Percentiles rank a stretch among this genome's conserved stretches.
Evolutionary conservation across 1,284 basidiomycete genomes (phyloP).

Genomic region (Pisolithus thermaeus): DNA sequence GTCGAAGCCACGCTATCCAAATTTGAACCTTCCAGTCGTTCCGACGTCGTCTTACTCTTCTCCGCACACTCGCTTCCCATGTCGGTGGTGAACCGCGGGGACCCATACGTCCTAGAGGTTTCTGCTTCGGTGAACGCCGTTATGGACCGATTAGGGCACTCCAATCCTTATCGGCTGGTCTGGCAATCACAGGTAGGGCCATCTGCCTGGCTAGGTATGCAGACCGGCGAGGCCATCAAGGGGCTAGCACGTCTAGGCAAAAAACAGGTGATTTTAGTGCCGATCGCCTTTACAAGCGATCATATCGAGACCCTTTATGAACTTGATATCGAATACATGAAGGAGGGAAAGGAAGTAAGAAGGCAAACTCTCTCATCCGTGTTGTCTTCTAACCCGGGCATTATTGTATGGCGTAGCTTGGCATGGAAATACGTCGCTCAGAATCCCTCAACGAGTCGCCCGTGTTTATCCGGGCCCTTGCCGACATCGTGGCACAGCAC

Average conservation of each 20-base stretch:
- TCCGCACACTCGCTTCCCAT: constrained; percentile 98
- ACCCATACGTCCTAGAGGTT: constrained; percentile 95
- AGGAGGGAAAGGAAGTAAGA: constrained; percentile 85
- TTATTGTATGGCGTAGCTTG: constrained; percentile 52
- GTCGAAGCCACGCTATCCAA: constrained; percentile 80
- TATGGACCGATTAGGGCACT: constrained; percentile 78
- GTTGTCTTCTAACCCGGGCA: no score
- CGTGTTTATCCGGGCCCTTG: constrained; percentile 93
- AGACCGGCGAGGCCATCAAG: constrained; percentile 89
- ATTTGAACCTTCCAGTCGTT: constrained; percentile 68
- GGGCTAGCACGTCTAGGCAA: constrained; percentile 85
- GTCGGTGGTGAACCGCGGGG: constrained; percentile 96
- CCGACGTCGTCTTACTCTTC: constrained; percentile 84
- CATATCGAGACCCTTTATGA: constrained; percentile 99
- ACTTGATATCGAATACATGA: constrained; percentile 90
- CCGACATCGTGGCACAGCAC: constrained; percentile 87
- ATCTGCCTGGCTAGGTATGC: constrained; percentile 97
- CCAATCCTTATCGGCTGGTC: constrained; percentile 85
- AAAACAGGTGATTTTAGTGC: constrained; percentile 87
- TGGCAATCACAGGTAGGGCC: constrained; percentile 99
- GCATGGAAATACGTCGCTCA: constrained; percentile 87
- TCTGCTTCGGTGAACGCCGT: constrained; percentile 89
- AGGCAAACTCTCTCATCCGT: not conserved
- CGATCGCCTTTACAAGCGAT: constrained; percentile 98
- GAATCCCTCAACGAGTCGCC: constrained; percentile 98